Evolutionary conservation across 2,329 filamentous ascomycete genomes (phyloP), one percentile per base, ranked within the genome.

Genomic region (Chrysosporium queenslandicum): DNA sequence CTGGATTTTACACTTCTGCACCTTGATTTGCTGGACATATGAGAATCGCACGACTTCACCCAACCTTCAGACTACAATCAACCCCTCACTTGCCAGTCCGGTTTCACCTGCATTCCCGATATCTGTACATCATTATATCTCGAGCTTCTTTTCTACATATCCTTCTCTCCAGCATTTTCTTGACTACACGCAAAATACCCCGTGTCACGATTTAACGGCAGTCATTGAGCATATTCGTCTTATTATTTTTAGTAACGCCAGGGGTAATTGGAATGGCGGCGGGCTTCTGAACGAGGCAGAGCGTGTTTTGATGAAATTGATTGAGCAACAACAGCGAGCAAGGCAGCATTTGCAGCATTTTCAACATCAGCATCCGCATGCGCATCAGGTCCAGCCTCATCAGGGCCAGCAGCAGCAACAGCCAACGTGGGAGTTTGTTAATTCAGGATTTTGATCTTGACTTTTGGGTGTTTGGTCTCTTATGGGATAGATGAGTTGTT

Each of bases 221-320:
- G 51, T 68, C n/a, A 58, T 68, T 11, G 62, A 63, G 42, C 60
- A 59, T 32, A 54, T 67, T 32, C 60, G 64, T n/a, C 48, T 58
- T 14, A 55, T 49, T n/a, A 52, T 56, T 29, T 21, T 48, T 25
- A 23, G 32, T 2, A 52, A 47, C 18, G 58, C 29, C 61, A 62
- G 46, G 56, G 66, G 29, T 47, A 57, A 12, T 53, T 52, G 40
- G 55, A 55, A 36, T 52, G 59, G 34, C 39, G 64, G 64, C n/a
- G 66, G 66, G 6, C 58, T 67, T n/a, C 58, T 68, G 58, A 65
- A 65, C 49, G 64, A 68, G 55, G 66, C 61, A 14, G 61, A 65
- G 46, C 52, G 59, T 42, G 66, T 67, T 11, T 54, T 68, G 47
- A 59, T 56, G 50, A 60, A 63, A 46, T 58, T 68, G 20, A 58